Conservation (phyloP, 2,329 filamentous ascomycete species). For the Colletotrichum spinosum region DNA sequence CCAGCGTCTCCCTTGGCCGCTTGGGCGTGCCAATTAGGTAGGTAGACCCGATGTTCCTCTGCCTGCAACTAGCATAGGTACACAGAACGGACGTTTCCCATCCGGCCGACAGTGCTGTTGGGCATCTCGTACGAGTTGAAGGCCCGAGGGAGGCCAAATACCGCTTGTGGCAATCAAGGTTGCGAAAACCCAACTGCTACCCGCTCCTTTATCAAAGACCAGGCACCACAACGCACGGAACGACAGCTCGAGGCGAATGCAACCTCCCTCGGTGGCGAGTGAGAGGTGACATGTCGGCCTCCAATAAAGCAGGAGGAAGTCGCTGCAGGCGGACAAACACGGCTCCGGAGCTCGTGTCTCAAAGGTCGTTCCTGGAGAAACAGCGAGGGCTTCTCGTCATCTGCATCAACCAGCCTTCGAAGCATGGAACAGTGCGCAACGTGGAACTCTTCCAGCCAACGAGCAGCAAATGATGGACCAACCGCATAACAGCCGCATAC, state of each 20-base stretch:
- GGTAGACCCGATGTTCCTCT: no score
- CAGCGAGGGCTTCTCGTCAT: constrained; percentile 22
- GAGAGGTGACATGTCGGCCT: constrained; percentile 24
- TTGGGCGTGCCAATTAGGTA: no score
- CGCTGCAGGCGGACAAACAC: constrained; percentile 13
- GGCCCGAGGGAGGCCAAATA: no score
- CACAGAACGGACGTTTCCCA: no score
- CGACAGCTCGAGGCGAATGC: constrained; percentile 8
- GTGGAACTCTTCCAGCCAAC: constrained; percentile 21
- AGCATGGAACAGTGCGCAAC: constrained; percentile 23
- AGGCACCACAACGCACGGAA: constrained; percentile 2
- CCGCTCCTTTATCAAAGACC: constrained; percentile 20
- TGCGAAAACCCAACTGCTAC: neutral
- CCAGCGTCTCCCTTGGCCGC: neutral
- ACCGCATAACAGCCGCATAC: constrained; percentile 33
- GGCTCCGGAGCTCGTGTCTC: neutral
- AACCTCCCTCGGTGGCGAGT: constrained; percentile 21
- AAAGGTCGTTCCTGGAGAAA: constrained; percentile 21
- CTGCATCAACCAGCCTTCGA: constrained; percentile 23
- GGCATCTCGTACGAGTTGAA: no score
- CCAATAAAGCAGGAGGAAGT: constrained; percentile 28
- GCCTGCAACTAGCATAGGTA: no score
- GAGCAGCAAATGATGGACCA: constrained; percentile 26
- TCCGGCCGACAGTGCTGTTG: no score
- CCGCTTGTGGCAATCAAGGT: no score